Percentiles rank a stretch among this genome's conserved stretches.
phyloP scores from a whole-genome alignment of 2,329 filamentous ascomycete species.

The Claviceps purpurea region DNA sequence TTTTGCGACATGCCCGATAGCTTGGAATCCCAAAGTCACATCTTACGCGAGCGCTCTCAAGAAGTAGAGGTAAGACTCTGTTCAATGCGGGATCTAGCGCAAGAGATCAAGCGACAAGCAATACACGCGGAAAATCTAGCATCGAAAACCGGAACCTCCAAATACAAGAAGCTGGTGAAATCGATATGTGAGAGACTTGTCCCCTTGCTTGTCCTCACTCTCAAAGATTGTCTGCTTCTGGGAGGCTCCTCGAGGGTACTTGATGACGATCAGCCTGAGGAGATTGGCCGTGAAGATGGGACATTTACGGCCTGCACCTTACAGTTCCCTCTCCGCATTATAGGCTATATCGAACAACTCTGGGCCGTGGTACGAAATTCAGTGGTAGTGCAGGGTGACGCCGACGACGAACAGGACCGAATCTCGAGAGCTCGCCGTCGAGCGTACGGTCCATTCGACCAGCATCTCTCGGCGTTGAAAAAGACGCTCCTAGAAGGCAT shows the following conservation, averaged over 20 bases:
- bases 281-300: background rate
- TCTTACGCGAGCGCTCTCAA: background rate
- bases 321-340: conserved; percentile 2
- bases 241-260: conserved; percentile 5
- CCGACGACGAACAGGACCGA: background rate
- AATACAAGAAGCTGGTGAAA: conserved; percentile 1
- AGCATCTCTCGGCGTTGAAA: background rate
- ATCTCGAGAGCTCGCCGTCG: no score
- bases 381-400: background rate
- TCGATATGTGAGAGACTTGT: conserved; percentile 11
- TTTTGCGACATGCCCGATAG: background rate
- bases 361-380: background rate
- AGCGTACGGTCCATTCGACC: background rate
- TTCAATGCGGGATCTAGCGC: background rate
- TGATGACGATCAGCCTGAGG: background rate
- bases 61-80: background rate
- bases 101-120: background rate
- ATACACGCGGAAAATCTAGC: background rate
- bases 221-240: conserved; percentile 11
- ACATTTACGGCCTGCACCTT: conserved; percentile 6
- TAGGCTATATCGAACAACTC: conserved; percentile 2
- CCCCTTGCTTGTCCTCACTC: conserved; percentile 13
- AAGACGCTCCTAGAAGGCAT: background rate
- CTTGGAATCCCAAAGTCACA: background rate
- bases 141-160: background rate